A percentile compares a stretch with the other conserved stretches of the same genome.
Conservation (phyloP, 306 rosid genomes). For the Cajanus cajan region DNA sequence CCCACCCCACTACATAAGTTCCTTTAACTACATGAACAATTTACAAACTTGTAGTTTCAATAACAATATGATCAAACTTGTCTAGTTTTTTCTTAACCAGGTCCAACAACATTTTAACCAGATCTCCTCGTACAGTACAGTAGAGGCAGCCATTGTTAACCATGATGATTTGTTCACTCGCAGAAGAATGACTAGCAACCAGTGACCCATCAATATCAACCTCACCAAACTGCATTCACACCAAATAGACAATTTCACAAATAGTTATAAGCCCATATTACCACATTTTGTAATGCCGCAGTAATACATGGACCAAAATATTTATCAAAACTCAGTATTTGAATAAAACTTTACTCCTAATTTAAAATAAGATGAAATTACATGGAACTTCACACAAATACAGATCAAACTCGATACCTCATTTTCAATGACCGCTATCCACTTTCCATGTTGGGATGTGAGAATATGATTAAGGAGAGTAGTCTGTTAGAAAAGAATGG, state of each 20-base stretch:
- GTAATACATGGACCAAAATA: too few species aligned
- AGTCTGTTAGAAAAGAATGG: too few species aligned
- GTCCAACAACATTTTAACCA: constrained; percentile 84
- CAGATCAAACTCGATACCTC: constrained; percentile 51
- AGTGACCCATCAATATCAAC: constrained; percentile 93
- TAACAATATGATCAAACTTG: constrained; percentile 83
- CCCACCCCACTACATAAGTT: constrained; percentile 9
- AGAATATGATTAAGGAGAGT: constrained; percentile 90
- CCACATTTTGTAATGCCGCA: too few species aligned
- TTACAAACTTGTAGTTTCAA: constrained; percentile 82
- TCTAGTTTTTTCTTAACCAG: constrained; percentile 67
- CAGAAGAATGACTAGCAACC: constrained; percentile 87
- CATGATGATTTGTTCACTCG: constrained; percentile 76
- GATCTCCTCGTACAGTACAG: constrained; percentile 91
- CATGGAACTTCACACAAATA: not conserved
- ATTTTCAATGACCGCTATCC: constrained; percentile 91
- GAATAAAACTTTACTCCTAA: too few species aligned
- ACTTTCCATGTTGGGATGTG: constrained; percentile 82
- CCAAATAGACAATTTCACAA: not conserved
- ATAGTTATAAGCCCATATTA: not conserved
- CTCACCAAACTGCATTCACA: constrained; percentile 85
- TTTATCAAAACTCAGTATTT: too few species aligned
- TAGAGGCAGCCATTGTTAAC: constrained; percentile 92
- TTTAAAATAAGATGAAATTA: too few species aligned
- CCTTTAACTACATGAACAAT: constrained; percentile 7